Percentiles rank a stretch among this genome's conserved stretches.
Evolutionary conservation across 495 filamentous ascomycete species (phyloP).

Genomic region (Hypoxylon crocopeplum): DNA sequence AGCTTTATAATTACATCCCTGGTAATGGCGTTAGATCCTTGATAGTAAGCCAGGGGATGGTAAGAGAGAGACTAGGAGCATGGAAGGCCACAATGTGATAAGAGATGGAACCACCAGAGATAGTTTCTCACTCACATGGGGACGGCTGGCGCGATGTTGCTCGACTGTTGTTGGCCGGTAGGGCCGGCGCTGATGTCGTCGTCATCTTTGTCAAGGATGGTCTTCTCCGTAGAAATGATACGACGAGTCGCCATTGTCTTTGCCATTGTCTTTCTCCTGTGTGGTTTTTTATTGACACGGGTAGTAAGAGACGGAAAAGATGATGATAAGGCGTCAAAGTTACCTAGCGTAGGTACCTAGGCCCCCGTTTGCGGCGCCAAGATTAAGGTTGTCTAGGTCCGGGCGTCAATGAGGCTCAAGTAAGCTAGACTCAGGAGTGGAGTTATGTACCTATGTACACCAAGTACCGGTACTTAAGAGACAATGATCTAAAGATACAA

Average conservation of each 20-base stretch:
- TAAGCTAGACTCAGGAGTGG: no score
- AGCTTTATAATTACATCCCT: constrained; percentile 91
- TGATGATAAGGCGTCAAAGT: no score
- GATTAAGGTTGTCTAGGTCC: no score
- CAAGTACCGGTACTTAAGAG: no score
- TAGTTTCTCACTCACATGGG: constrained; percentile 64
- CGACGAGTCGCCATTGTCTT: constrained; percentile 65
- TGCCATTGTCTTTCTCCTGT: not conserved
- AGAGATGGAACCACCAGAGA: not conserved
- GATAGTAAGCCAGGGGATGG: no score
- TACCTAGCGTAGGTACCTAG: no score
- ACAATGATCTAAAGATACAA: no score
- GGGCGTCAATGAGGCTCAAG: no score
- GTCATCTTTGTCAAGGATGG: constrained; percentile 61
- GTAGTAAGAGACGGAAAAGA: not conserved
- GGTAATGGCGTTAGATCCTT: constrained; percentile 24
- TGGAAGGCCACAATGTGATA: constrained; percentile 2
- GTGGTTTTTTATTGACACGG: not conserved
- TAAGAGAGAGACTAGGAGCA: constrained; percentile 1
- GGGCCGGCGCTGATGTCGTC: constrained; percentile 44
- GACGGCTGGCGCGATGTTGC: constrained; percentile 69
- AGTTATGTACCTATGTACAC: no score
- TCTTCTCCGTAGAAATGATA: constrained; percentile 61
- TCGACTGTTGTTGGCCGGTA: constrained; percentile 45
- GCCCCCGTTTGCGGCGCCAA: no score